A percentile compares a stretch with the other conserved stretches of the same genome.
phyloP scores from a whole-genome alignment of 768 basidiomycete genomes.

The Tubosaeta sp. region DNA sequence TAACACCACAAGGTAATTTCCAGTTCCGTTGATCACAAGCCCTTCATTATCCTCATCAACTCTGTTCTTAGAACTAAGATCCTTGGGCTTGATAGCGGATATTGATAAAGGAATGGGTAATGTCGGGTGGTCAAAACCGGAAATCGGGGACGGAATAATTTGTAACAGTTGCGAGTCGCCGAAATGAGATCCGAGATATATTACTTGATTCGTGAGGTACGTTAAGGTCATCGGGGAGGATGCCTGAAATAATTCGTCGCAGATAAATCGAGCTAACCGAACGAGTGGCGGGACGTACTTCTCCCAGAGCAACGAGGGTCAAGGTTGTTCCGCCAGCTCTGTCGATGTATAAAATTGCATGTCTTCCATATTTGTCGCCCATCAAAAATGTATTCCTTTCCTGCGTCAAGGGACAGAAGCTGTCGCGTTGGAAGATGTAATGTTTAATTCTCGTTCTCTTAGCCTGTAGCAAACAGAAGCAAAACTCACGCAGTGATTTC shows the following conservation, averaged over 20 bases:
- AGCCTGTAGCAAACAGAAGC: neutral
- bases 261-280: constrained; percentile 7
- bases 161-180: constrained; percentile 78
- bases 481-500: constrained; percentile 61
- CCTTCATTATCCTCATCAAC: constrained; percentile 34
- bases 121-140: constrained; percentile 38
- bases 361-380: constrained; percentile 67
- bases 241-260: constrained; percentile 37
- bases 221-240: constrained; percentile 70
- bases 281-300: constrained; percentile 40
- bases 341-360: constrained; percentile 60
- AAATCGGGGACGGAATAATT: constrained; percentile 46
- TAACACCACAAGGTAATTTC: constrained; percentile 57
- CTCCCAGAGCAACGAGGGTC: constrained; percentile 63
- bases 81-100: constrained; percentile 35
- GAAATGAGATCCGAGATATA: constrained; percentile 79
- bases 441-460: neutral
- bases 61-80: constrained; percentile 27
- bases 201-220: constrained; percentile 61
- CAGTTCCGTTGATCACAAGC: constrained; percentile 46
- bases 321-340: constrained; percentile 36
- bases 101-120: constrained; percentile 51
- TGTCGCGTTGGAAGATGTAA: constrained; percentile 20
- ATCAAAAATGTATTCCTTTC: constrained; percentile 49
- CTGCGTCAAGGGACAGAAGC: constrained; percentile 51